Conservation (phyloP, 345 rosid species). For the Eucalyptus microcorys region DNA sequence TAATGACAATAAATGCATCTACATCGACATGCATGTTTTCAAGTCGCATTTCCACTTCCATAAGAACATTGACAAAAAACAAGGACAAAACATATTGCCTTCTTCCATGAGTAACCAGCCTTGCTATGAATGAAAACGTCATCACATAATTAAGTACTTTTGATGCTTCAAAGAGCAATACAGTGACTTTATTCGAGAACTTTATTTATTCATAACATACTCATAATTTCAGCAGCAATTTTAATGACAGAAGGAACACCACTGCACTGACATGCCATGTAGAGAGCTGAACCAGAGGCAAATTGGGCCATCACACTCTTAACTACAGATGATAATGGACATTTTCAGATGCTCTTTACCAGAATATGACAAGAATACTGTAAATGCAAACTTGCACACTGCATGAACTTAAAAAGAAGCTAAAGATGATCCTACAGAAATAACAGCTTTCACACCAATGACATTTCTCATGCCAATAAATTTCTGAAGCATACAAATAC, state of each 20-base stretch:
- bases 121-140: not conserved
- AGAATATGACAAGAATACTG: not conserved
- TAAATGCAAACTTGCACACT: not conserved
- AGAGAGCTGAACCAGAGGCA: not conserved
- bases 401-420: not conserved
- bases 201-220: not conserved
- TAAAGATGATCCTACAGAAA: not conserved
- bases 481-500: constrained; percentile 1
- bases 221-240: not conserved
- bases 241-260: not conserved
- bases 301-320: not conserved
- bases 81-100: not conserved
- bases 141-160: not conserved
- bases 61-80: not conserved
- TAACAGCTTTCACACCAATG: not conserved
- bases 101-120: not conserved
- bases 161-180: not conserved
- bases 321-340: not conserved
- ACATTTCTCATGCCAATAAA: not conserved
- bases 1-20: not conserved
- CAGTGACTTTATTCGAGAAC: not conserved
- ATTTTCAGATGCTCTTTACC: not conserved
- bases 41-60: not conserved
- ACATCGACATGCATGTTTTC: not conserved
- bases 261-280: not conserved